Percentiles rank a stretch among this genome's conserved stretches.
phyloP scores from a whole-genome alignment of 495 filamentous ascomycete species.

The Neurospora terricola region DNA sequence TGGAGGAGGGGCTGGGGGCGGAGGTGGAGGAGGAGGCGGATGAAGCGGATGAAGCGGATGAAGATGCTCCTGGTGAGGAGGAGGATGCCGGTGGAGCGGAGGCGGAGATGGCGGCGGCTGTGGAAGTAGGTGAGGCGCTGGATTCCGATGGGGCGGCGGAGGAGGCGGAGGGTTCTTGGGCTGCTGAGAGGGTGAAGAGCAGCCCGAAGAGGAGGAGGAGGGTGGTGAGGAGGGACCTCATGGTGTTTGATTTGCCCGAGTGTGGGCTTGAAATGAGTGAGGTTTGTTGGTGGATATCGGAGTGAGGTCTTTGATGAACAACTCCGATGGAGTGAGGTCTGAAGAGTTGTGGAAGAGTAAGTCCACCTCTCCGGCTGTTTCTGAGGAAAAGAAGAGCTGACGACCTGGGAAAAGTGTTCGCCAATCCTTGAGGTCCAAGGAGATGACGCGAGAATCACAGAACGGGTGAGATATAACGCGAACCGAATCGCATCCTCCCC shows the following conservation, averaged over 20 bases:
- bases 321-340: too few relatives aligned
- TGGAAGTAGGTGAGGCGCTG: slow-evolving; percentile 5
- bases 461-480: not conserved
- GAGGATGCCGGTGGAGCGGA: not conserved
- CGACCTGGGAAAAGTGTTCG: not conserved
- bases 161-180: slow-evolving; percentile 1
- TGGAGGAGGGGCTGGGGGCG: slow-evolving; percentile 2
- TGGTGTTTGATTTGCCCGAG: not conserved
- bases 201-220: not conserved
- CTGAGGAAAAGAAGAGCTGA: not conserved
- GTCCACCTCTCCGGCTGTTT: not conserved
- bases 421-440: not conserved
- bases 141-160: not conserved
- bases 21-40: slow-evolving; percentile 6
- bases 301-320: not conserved
- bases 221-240: not conserved
- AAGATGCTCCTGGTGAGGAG: not conserved
- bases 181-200: not conserved
- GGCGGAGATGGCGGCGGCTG: not conserved
- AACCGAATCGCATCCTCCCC: not conserved
- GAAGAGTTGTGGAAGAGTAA: not conserved
- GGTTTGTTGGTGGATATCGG: not conserved
- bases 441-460: not conserved
- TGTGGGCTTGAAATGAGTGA: not conserved
- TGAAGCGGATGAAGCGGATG: not conserved